A percentile compares a stretch with the other conserved stretches of the same genome.
phyloP scores from a whole-genome alignment of 2,329 filamentous ascomycete species.

The Diaporthe vaccinii region DNA sequence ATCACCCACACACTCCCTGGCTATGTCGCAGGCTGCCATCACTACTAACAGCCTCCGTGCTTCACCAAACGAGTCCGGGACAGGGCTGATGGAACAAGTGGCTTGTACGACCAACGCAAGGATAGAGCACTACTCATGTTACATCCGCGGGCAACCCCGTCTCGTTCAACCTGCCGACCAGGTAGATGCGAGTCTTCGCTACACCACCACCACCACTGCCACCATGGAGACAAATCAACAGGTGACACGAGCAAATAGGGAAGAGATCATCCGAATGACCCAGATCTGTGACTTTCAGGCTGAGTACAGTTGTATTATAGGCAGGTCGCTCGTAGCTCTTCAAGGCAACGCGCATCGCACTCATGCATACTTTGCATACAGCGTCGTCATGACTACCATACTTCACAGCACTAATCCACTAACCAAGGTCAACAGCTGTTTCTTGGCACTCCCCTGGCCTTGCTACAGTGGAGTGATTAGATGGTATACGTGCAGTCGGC shows the following conservation, averaged over 20 bases:
- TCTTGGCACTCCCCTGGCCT: not conserved
- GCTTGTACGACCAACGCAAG: not conserved
- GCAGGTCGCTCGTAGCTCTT: not conserved
- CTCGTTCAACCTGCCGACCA: slow-evolving; percentile 16
- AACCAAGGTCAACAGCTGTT: not conserved
- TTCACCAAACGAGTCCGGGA: not conserved
- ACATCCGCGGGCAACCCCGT: slow-evolving; percentile 23
- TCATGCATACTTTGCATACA: not conserved
- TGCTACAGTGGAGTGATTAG: not conserved
- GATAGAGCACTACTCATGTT: not conserved
- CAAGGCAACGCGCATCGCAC: slow-evolving; percentile 6
- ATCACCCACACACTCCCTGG: not conserved
- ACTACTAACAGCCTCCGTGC: not conserved
- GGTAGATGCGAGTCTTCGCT: slow-evolving; percentile 5
- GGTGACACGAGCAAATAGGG: slow-evolving; percentile 8
- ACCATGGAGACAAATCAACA: not conserved
- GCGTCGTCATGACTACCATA: not conserved
- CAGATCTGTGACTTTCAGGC: not conserved
- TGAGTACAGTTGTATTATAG: not conserved
- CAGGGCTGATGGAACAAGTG: slow-evolving; percentile 10
- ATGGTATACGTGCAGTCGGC: not conserved
- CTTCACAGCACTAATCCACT: not conserved
- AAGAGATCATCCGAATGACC: not conserved
- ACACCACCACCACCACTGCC: slow-evolving; percentile 19
- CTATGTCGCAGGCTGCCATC: slow-evolving; percentile 8